phyloP scores from a whole-genome alignment of 2,329 filamentous ascomycete species.

The Penicillium sp. region DNA sequence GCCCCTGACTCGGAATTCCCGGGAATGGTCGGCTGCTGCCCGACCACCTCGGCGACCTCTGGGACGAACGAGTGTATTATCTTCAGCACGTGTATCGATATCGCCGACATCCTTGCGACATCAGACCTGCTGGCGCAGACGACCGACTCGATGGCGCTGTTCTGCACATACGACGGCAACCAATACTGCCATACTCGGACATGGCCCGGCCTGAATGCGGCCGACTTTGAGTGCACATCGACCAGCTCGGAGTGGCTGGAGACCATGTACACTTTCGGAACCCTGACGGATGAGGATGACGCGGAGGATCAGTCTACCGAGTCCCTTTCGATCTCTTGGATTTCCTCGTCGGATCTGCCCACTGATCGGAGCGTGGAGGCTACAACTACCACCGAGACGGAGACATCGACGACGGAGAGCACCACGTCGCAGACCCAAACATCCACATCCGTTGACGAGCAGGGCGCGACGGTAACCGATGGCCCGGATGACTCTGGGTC shows the following conservation, averaged over 20 bases:
- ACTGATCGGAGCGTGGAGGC: background rate
- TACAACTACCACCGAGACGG: background rate
- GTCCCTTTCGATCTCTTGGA: slow-evolving; percentile 10
- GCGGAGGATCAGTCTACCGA: slow-evolving; percentile 1
- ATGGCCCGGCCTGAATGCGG: slow-evolving; percentile 13
- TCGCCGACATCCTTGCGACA: background rate
- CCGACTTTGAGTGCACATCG: slow-evolving; percentile 13
- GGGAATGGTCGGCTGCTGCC: slow-evolving; percentile 16
- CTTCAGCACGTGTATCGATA: slow-evolving; percentile 16
- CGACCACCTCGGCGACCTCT: background rate
- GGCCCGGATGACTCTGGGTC: background rate
- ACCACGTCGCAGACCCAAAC: background rate
- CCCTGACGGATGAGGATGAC: slow-evolving; percentile 1
- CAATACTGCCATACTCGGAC: slow-evolving; percentile 13
- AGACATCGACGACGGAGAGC: background rate
- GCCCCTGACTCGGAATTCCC: slow-evolving; percentile 12
- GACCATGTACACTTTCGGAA: slow-evolving; percentile 8
- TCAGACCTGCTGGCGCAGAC: background rate
- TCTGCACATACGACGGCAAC: slow-evolving; percentile 5
- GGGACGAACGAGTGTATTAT: background rate
- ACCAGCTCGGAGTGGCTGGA: background rate
- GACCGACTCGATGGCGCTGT: slow-evolving; percentile 11
- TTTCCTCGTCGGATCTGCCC: background rate
- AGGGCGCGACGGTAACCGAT: background rate
- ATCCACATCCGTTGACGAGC: background rate